phyloP scores from a whole-genome alignment of 2,329 filamentous ascomycete species.

The Cordyceps cateniannulata region DNA sequence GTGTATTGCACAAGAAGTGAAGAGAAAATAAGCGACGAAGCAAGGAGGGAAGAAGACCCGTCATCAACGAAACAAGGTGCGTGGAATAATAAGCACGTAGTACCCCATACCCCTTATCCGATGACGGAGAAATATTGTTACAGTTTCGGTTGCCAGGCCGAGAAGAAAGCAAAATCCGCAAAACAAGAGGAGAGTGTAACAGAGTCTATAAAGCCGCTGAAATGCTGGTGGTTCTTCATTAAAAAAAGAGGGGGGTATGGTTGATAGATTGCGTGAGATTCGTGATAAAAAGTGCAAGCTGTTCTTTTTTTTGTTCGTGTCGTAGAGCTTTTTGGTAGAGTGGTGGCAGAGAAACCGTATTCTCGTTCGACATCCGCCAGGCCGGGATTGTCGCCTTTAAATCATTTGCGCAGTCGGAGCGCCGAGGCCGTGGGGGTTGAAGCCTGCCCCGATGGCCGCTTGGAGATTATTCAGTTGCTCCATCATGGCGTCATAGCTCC shows the following conservation, averaged over 20 bases:
- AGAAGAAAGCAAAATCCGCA: neutral
- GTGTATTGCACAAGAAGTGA: neutral
- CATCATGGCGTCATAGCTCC: constrained; percentile 41
- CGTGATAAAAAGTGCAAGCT: constrained; percentile 10
- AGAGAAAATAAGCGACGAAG: neutral
- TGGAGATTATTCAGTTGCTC: constrained; percentile 41
- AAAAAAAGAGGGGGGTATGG: constrained; percentile 10
- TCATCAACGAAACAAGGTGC: neutral
- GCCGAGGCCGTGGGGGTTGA: constrained; percentile 27
- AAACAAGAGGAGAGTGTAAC: constrained; percentile 9
- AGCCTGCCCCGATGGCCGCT: constrained; percentile 33
- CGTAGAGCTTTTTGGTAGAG: neutral
- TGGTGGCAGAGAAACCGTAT: neutral
- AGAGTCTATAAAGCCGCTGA: constrained; percentile 11
- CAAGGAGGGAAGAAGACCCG: neutral
- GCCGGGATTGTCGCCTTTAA: constrained; percentile 14
- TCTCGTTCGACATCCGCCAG: neutral
- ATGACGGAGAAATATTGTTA: neutral
- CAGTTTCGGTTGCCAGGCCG: neutral
- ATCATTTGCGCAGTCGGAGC: constrained; percentile 38
- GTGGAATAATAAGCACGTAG: neutral
- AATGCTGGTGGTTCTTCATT: constrained; percentile 1
- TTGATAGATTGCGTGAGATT: constrained; percentile 1
- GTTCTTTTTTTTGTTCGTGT: too few species aligned
- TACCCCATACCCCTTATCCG: neutral